Base-by-base conservation (phyloP, 2,329 filamentous ascomycete genomes). In the Colletotrichum horii region DNA sequence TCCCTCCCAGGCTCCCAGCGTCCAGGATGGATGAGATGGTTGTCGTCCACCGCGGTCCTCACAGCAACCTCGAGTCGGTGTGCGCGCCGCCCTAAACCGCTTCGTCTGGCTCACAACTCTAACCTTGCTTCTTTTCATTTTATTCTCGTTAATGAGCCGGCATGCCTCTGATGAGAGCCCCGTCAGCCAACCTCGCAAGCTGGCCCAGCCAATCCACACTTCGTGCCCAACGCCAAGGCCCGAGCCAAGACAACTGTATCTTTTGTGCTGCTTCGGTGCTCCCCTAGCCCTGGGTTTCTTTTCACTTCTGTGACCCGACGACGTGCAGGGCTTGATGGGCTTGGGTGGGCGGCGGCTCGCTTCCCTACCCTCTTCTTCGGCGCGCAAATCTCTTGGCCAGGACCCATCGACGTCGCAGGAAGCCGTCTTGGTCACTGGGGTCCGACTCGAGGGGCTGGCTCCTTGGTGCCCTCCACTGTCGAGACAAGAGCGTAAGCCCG, bases 41-140 rank as follows among this genome's bases (percentile, higher is more conserved):
- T 58, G 30, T n/a, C 22, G n/a, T 32, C 56, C 19, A 32, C 26
- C n/a, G 22, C 34, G n/a, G 30, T 58, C 24, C 55, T 61, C 26
- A 65, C 55, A 43, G 55, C 67, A 70, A 67, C 16, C 26, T 55
- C 28, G 65, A 69, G 74, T 76, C 74, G 74, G 74, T 76, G 74
- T 68, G 56, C 56, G 64, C 32, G 56, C 56, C 70, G 58, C 70
- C 43, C 70, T 34, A 60, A 48, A 32, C 64, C 52, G 56, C 58
- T 48, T 58, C 58, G 30, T 73, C 56, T 52, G 67, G 19, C 24
- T 62, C 56, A 26, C 48, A 64, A 52, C 36, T 48, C 56, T 34
- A 68, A 65, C 70, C 70, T 76, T 52, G 70, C 28, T 76, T 75
- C 56, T 75, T 52, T 43, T 76, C 70, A 76, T 74, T 76, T 76